Conservation (phyloP, 2,329 filamentous ascomycete genomes). For the Phaeophleospora eucalypticola region DNA sequence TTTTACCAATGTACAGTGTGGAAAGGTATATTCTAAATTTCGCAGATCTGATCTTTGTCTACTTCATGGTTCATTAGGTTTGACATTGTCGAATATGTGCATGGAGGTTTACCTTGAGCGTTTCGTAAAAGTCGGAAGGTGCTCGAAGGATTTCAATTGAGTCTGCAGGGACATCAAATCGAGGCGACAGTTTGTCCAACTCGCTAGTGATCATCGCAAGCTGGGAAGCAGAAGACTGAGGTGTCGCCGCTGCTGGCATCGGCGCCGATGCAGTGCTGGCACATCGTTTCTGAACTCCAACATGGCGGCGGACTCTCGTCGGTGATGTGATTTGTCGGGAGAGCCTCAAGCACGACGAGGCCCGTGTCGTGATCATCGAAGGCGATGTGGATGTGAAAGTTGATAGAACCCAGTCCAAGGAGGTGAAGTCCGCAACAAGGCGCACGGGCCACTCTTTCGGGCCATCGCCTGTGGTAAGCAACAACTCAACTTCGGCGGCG, state of each 20-base stretch:
- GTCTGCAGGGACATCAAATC: constrained; percentile 78
- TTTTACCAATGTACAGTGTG: constrained; percentile 95
- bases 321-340: constrained; percentile 3
- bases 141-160: constrained; percentile 75
- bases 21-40: constrained; percentile 81
- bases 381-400: not conserved
- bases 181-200: constrained; percentile 83
- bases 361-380: constrained; percentile 29
- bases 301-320: constrained; percentile 9
- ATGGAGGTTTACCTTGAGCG: constrained; percentile 65
- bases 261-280: constrained; percentile 23
- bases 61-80: constrained; percentile 18
- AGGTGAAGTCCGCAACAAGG: not conserved
- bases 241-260: constrained; percentile 15
- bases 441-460: not conserved
- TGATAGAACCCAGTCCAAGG: not conserved
- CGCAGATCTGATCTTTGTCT: constrained; percentile 78
- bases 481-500: not conserved
- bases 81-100: not conserved
- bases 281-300: constrained; percentile 20
- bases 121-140: constrained; percentile 86
- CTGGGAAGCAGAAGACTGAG: constrained; percentile 44
- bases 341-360: constrained; percentile 24
- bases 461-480: constrained; percentile 1
- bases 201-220: constrained; percentile 64